Conservation (phyloP, 768 basidiomycete genomes). For the Guyanaporus albipodus region DNA sequence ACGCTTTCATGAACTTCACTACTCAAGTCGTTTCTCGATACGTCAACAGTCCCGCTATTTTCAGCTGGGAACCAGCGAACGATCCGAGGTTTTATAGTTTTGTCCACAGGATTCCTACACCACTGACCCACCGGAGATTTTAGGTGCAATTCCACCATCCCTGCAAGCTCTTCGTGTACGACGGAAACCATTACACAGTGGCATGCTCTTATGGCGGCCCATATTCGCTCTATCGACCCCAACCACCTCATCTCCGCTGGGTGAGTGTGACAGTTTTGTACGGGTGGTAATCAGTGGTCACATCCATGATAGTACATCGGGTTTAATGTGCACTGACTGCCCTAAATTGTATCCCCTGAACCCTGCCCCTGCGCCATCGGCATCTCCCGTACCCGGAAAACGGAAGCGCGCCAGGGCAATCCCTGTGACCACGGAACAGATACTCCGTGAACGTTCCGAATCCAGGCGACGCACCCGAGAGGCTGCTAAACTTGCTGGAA, state of each 20-base stretch:
- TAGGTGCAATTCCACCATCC: conserved; percentile 57
- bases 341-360: conserved; percentile 48
- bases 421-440: conserved; percentile 43
- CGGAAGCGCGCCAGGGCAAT: conserved; percentile 36
- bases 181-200: conserved; percentile 54
- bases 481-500: conserved; percentile 32
- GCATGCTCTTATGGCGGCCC: conserved; percentile 45
- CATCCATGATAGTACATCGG: conserved; percentile 40
- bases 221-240: conserved; percentile 47
- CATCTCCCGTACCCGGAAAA: conserved; percentile 39
- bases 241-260: conserved; percentile 66
- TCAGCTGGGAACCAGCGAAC: conserved; percentile 62
- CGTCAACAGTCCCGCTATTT: conserved; percentile 46
- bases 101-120: neutral
- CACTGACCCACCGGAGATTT: conserved; percentile 1
- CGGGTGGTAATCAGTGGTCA: neutral
- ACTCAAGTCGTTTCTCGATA: conserved; percentile 53
- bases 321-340: conserved; percentile 57
- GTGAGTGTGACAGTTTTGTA: conserved; percentile 32
- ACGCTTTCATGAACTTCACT: conserved; percentile 56
- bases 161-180: conserved; percentile 40
- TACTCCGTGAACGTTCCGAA: conserved; percentile 48
- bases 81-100: conserved; percentile 48
- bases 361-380: conserved; percentile 33
- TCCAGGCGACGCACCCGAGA: conserved; percentile 43